Evolutionary conservation across 202 grass and related monocot species (phyloP).

Genomic region (Carex arenaria): DNA sequence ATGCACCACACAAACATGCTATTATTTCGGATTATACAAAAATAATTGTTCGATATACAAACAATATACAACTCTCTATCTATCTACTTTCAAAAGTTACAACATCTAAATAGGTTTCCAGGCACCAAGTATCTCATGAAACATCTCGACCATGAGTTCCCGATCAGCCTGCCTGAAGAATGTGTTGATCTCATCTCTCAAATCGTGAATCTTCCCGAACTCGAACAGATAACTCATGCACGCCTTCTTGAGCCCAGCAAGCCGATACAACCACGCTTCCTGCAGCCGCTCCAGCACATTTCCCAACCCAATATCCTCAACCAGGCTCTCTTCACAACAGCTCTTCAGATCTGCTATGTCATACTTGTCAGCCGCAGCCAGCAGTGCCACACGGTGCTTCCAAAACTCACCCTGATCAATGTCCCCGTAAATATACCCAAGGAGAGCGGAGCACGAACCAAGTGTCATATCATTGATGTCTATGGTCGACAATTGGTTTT

Average conservation of each 20-base stretch:
- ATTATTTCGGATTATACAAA: not conserved
- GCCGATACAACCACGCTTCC: conserved; percentile 75
- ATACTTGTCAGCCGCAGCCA: conserved; percentile 75
- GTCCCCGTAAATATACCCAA: conserved; percentile 65
- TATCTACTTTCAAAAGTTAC: not conserved
- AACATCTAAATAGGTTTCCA: conserved; percentile 58
- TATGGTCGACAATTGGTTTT: conserved; percentile 51
- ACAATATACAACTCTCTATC: not conserved
- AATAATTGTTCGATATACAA: not conserved
- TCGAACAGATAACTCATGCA: conserved; percentile 77
- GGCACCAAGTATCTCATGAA: conserved; percentile 57
- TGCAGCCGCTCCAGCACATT: conserved; percentile 87
- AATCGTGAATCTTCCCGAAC: conserved; percentile 91
- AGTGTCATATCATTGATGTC: conserved; percentile 69
- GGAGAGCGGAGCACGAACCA: conserved; percentile 51
- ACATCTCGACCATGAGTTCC: conserved; percentile 76
- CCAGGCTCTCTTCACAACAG: conserved; percentile 88
- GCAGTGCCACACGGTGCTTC: conserved; percentile 61
- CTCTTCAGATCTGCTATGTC: conserved; percentile 48
- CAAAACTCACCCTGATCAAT: conserved; percentile 68
- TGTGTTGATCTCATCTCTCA: conserved; percentile 56
- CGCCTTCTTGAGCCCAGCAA: conserved; percentile 64
- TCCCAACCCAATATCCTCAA: conserved; percentile 60
- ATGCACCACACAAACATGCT: not conserved
- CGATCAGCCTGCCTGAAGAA: conserved; percentile 74